Base-by-base conservation (phyloP, 495 filamentous ascomycete species). In the Aspergillus nidulans region DNA sequence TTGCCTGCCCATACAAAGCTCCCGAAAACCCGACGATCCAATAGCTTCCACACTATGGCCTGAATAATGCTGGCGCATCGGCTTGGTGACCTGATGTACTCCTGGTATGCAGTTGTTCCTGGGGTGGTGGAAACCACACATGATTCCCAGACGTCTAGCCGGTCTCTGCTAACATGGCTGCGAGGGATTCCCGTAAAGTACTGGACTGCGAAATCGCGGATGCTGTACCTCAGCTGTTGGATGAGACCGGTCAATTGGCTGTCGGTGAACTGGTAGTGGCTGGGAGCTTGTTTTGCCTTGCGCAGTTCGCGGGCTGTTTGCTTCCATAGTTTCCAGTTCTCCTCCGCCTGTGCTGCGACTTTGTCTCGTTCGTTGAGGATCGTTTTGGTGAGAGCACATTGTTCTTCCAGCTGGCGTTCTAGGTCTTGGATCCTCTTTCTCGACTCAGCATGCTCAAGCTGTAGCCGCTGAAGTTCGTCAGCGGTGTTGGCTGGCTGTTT, bases 201-300 rank as follows among this genome's bases (percentile, higher is more conserved):
- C 18, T 45, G 41, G 13, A 53, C 24, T 4, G 51, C 51, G 19
- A 53, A 53, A n/a, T 28, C 19, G 16, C 51, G 51, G 8, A 53
- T 53, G 21, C 40, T 36, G 21, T 53, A 53, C 18, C 28, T 43
- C 26, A 53, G 41, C 28, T 53, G 39, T 9, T 30, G 40, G 25
- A 36, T 53, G 19, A 45, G 28, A 16, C 26, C 28, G 13, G 30
- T 45, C 18, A 53, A 19, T 4, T 53, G 40, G 19, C 40, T 53
- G 12, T 53, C 51, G 28, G 51, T 44, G 19, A 53, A 6, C 38
- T 53, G 51, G n/a, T 32, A 21, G 16, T 36, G 26, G 10, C 39
- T 41, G n/a, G 39, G 51, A 9, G 19, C 18, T 41, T 53, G 51
- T 41, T 34, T 53, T 10, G 40, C 7, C 41, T 26, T 45, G 40